Percentiles rank a stretch among this genome's conserved stretches.
Conservation (phyloP, 2,329 filamentous ascomycete species). For the Fusarium ambrosium region DNA sequence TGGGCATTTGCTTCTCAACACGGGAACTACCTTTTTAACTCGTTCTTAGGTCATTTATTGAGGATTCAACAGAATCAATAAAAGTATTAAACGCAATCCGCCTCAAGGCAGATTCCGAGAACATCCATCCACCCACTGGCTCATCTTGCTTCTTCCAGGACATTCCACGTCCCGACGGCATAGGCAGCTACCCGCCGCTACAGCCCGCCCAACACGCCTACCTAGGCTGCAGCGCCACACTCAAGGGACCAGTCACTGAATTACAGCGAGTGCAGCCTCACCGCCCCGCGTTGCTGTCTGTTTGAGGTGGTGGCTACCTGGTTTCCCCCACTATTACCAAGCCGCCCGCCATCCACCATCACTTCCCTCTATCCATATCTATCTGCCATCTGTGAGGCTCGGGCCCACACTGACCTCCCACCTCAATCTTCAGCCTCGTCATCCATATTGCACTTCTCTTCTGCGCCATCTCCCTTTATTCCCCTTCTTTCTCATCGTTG, state of each 20-base stretch:
- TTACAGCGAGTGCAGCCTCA: slow-evolving; percentile 35
- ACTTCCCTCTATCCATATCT: slow-evolving; percentile 9
- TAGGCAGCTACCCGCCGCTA: background rate
- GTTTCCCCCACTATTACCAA: slow-evolving; percentile 38
- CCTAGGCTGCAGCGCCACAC: slow-evolving; percentile 39
- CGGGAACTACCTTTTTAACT: background rate
- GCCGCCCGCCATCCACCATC: slow-evolving; percentile 25
- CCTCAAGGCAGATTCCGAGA: slow-evolving; percentile 7
- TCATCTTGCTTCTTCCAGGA: slow-evolving; percentile 22
- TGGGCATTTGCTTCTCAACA: background rate
- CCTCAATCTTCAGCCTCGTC: slow-evolving; percentile 35
- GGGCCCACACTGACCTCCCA: slow-evolving; percentile 37
- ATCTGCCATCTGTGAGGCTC: slow-evolving; percentile 34
- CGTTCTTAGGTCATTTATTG: background rate
- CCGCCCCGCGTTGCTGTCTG: slow-evolving; percentile 40
- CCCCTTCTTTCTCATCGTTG: background rate
- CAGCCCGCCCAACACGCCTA: background rate
- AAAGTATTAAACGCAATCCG: background rate
- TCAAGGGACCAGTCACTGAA: slow-evolving; percentile 35
- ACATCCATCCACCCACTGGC: background rate
- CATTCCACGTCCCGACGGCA: slow-evolving; percentile 17
- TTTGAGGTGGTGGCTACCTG: background rate
- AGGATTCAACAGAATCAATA: background rate
- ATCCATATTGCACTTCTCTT: slow-evolving; percentile 14
- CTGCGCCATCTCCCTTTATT: slow-evolving; percentile 10